phyloP scores from a whole-genome alignment of 768 basidiomycete species.

The Pleurotus giganteus region DNA sequence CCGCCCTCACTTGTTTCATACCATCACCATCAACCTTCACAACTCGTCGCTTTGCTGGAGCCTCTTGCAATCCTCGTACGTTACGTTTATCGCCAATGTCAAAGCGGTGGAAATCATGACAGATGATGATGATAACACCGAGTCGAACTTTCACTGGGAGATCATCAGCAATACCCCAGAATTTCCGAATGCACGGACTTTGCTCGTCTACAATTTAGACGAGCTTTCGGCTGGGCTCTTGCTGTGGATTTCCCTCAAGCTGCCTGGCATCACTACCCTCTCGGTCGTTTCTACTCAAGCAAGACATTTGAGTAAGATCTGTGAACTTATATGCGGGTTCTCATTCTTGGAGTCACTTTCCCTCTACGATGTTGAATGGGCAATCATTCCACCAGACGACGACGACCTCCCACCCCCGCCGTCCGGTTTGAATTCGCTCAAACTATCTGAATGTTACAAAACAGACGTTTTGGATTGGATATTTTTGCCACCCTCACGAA shows the following conservation, averaged over 20 bases:
- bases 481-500: not conserved
- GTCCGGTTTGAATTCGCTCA: not conserved
- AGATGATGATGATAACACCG: not conserved
- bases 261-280: not conserved
- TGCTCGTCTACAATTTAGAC: not conserved
- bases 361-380: not conserved
- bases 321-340: not conserved
- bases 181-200: not conserved
- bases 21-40: constrained; percentile 10
- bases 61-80: constrained; percentile 9
- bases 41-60: constrained; percentile 13
- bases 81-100: not conserved
- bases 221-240: not conserved
- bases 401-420: constrained; percentile 5
- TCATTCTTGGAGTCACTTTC: not conserved
- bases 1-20: constrained; percentile 19
- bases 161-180: not conserved
- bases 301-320: not conserved
- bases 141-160: not conserved
- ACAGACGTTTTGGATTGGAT: not conserved
- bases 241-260: not conserved
- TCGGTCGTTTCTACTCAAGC: not conserved
- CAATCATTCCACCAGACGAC: constrained; percentile 9
- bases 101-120: not conserved
- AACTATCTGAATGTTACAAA: not conserved